These are phyloP conservation scores for Rosa lucieae DNA, from an alignment of 306 rosid genomes.

Conservation along the genomic window DNA sequence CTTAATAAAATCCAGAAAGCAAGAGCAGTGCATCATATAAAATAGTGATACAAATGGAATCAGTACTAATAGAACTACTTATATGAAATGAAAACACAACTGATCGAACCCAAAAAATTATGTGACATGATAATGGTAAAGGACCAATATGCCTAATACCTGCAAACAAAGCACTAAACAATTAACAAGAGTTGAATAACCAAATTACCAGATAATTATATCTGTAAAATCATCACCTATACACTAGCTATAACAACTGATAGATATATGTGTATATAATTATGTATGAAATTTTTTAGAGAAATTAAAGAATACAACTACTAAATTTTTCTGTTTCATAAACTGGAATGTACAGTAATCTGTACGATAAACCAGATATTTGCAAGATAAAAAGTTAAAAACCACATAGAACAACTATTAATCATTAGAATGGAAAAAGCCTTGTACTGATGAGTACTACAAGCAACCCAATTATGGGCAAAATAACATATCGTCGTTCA, in stretches of 20 bases:
- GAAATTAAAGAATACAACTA: background rate
- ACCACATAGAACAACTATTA: background rate
- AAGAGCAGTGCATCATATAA: background rate
- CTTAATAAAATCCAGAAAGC: background rate
- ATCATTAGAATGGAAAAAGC: background rate
- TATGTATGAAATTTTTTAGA: background rate
- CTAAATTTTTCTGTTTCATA: background rate
- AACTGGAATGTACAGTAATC: background rate
- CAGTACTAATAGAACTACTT: background rate
- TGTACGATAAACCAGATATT: background rate
- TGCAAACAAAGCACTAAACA: background rate
- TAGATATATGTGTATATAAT: background rate
- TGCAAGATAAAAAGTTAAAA: background rate
- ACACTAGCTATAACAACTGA: background rate
- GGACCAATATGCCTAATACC: background rate
- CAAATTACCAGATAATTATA: background rate
- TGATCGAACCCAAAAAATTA: background rate
- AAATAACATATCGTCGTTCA: background rate
- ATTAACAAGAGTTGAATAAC: background rate
- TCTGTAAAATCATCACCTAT: background rate
- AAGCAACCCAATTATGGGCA: background rate
- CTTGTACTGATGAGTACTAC: background rate
- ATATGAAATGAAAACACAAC: background rate
- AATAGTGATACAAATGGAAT: background rate
- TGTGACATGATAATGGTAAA: background rate